phyloP scores from a whole-genome alignment of 2,329 filamentous ascomycete species.

The Ceratocystis destructans region DNA sequence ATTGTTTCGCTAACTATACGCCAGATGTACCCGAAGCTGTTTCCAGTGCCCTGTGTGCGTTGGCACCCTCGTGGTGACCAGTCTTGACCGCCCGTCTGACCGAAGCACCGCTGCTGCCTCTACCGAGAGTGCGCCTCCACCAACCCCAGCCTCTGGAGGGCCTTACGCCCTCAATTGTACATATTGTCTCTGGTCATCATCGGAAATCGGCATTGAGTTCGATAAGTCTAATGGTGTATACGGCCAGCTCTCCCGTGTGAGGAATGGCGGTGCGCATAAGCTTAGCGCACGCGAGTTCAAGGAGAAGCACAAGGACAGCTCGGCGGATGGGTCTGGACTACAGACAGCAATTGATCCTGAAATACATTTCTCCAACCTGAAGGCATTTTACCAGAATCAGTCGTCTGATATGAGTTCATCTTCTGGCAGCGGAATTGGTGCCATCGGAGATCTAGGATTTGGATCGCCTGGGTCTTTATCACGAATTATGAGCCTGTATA shows the following conservation, averaged over 20 bases:
- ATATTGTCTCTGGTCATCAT: conserved; percentile 86
- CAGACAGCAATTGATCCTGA: conserved; percentile 45
- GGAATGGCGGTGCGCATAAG: conserved; percentile 43
- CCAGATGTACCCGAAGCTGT: conserved; percentile 80
- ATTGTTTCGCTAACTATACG: background rate
- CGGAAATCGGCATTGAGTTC: conserved; percentile 80
- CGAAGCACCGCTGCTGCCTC: conserved; percentile 33
- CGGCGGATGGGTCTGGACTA: conserved; percentile 24
- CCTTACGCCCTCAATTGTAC: conserved; percentile 73
- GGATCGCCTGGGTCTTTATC: conserved; percentile 69
- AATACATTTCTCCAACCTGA: conserved; percentile 59
- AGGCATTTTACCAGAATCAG: conserved; percentile 70
- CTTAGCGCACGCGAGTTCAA: conserved; percentile 39
- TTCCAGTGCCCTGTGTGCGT: conserved; percentile 89
- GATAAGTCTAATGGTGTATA: conserved; percentile 80
- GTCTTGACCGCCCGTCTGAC: conserved; percentile 46
- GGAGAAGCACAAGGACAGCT: conserved; percentile 37
- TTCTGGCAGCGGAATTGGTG: conserved; percentile 23
- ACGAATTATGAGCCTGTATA: conserved; percentile 86
- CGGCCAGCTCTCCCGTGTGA: conserved; percentile 59
- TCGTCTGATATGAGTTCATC: conserved; percentile 48
- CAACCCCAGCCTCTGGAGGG: conserved; percentile 26
- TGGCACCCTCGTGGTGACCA: conserved; percentile 54
- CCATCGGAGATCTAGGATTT: conserved; percentile 41
- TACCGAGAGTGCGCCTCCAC: conserved; percentile 28